Percentiles rank a stretch among this genome's conserved stretches.
These are phyloP conservation scores for Colletotrichum godetiae DNA, from an alignment of 2,329 filamentous ascomycete species.

Conservation along the genomic window DNA sequence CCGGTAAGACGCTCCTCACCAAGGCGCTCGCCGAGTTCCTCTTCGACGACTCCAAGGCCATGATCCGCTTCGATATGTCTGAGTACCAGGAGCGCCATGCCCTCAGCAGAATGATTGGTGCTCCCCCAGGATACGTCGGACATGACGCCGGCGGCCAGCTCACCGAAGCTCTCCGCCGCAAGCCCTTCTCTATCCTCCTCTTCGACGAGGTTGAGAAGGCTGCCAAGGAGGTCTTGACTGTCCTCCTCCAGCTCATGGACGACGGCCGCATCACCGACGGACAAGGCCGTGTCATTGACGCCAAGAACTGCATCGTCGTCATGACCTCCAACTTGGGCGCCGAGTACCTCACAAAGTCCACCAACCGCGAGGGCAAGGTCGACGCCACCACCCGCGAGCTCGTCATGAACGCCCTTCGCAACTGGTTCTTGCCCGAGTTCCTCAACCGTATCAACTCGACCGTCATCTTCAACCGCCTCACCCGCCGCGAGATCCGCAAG, in stretches of 20 bases:
- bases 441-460: conserved; percentile 96
- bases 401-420: conserved; percentile 89
- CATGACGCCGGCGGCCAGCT: conserved; percentile 96
- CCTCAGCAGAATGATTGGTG: conserved; percentile 96
- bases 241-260: conserved; percentile 99
- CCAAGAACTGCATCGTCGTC: conserved; percentile 98
- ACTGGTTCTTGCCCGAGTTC: conserved; percentile 98
- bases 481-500: conserved; percentile 87
- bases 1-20: conserved; percentile 96
- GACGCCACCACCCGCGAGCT: conserved; percentile 87
- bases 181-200: conserved; percentile 96
- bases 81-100: conserved; percentile 98
- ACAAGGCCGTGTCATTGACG: conserved; percentile 93
- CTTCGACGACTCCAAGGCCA: conserved; percentile 95
- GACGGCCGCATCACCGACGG: conserved; percentile 98
- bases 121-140: conserved; percentile 95
- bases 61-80: conserved; percentile 99
- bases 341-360: conserved; percentile 87
- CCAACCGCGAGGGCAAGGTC: conserved; percentile 83
- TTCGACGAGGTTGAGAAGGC: conserved; percentile 99
- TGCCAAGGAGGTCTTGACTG: conserved; percentile 95
- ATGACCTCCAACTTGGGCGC: conserved; percentile 99
- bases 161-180: conserved; percentile 91
- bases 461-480: conserved; percentile 98
- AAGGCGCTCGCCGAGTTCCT: conserved; percentile 98